Conservation (phyloP, 306 rosid species). For the Quercus cerris region DNA sequence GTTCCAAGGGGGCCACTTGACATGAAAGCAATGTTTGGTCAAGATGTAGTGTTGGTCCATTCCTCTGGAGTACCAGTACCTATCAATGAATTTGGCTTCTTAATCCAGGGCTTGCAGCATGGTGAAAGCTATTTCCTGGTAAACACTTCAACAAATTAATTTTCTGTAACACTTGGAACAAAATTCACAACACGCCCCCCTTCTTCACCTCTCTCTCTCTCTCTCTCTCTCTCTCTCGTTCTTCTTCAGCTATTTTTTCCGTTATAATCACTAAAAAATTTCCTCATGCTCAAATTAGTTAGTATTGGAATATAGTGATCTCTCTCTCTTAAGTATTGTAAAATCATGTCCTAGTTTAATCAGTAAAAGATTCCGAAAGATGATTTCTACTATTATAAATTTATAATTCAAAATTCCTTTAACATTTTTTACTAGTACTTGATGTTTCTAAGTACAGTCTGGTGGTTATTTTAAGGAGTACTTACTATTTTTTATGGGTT, state of each 20-base stretch:
- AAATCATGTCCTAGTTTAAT: background rate
- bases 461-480: background rate
- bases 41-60: slow-evolving; percentile 66
- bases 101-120: slow-evolving; percentile 59
- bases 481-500: background rate
- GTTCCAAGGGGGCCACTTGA: slow-evolving; percentile 67
- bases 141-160: background rate
- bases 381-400: background rate
- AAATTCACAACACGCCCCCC: background rate
- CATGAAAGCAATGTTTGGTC: slow-evolving; percentile 60
- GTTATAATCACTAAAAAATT: background rate
- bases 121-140: slow-evolving; percentile 96
- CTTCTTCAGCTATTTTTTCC: background rate
- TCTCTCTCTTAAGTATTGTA: background rate
- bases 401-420: background rate
- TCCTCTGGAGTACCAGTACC: slow-evolving; percentile 73
- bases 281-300: background rate
- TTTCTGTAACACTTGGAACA: background rate
- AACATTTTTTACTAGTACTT: background rate
- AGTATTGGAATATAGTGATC: too few species aligned
- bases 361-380: background rate
- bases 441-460: background rate
- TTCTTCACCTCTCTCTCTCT: too few species aligned
- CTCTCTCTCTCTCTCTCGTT: background rate
- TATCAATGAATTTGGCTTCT: slow-evolving; percentile 67